Base-by-base conservation (phyloP, 768 basidiomycete species). In the Suillus occidentalis region DNA sequence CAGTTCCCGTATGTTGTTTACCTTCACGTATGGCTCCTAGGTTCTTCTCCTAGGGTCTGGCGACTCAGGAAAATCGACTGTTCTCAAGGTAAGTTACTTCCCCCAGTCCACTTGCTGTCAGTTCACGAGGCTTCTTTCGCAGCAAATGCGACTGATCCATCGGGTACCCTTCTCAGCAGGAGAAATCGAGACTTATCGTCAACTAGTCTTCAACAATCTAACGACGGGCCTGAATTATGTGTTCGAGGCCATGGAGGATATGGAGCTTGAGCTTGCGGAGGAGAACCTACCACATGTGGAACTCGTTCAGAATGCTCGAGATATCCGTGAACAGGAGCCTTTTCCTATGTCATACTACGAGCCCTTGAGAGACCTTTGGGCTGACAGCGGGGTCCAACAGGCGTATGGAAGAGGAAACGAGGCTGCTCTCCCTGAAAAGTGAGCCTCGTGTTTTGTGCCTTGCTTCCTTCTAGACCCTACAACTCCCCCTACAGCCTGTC, bases 91-190 rank as follows among this genome's bases (percentile, higher is more conserved):
- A 66, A 52, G 58, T 53, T 28, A 74, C 40, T 58, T 65, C 36
- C 22, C 28, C n/a, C 50, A n/a, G 10, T 53, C n/a, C 28, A 43
- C 10, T 10, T 1, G 4, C 5, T 20, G 6, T 59, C 28, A n/a
- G 50, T 62, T 71, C 55, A 69, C 53, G 16, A 25, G 31, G 9
- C 6, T 20, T 34, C 43, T 56, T 52, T 28, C 28, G 25, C 65
- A 95, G 91, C 95, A 99, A 90, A 99, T 98, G 96, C 89, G 95
- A 45, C 82, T 97, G 45, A 97, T 99, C 59, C 96, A 99, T 78
- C 85, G 87, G 65, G 81, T 94, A 1, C 90, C 92, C 0, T 99
- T 97, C 78, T 85, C 89, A 0, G 60, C 85, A 0, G 84, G 87
- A 70, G 97, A 99, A 76, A 84, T 92, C 45, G 96, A 99, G 77